Conservation (phyloP, 1,284 basidiomycete genomes). For the Ceratobasidium sp. region DNA sequence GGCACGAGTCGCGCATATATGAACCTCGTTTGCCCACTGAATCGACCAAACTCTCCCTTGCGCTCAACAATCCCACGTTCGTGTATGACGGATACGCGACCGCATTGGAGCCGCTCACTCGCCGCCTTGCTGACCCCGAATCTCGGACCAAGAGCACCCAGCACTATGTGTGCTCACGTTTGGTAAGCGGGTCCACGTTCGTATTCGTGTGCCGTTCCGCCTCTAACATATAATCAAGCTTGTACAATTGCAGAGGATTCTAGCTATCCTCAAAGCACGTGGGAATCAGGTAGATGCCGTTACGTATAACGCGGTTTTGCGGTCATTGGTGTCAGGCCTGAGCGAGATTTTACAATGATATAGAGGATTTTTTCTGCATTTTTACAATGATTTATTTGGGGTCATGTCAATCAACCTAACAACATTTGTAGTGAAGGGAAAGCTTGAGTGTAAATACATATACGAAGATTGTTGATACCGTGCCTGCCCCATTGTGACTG, state of each 20-base stretch:
- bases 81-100: constrained; percentile 15
- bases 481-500: no score
- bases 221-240: background rate
- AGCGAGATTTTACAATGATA: background rate
- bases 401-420: no score
- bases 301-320: constrained; percentile 14
- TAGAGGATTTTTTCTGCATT: no score
- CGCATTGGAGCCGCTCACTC: background rate
- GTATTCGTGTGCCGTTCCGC: background rate
- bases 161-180: constrained; percentile 10
- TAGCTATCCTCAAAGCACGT: constrained; percentile 24
- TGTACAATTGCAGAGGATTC: constrained; percentile 11
- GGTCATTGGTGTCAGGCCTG: background rate
- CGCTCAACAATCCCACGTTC: background rate
- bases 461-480: no score
- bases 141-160: background rate
- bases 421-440: no score
- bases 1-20: constrained; percentile 27
- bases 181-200: constrained; percentile 2
- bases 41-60: background rate
- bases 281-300: background rate
- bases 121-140: background rate
- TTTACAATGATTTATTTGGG: no score
- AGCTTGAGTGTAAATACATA: no score
- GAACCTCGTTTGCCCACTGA: background rate